Evolutionary conservation across 148 eudicot species (phyloP), one percentile per base, ranked within the genome.

Genomic region (Silene uniflora): DNA sequence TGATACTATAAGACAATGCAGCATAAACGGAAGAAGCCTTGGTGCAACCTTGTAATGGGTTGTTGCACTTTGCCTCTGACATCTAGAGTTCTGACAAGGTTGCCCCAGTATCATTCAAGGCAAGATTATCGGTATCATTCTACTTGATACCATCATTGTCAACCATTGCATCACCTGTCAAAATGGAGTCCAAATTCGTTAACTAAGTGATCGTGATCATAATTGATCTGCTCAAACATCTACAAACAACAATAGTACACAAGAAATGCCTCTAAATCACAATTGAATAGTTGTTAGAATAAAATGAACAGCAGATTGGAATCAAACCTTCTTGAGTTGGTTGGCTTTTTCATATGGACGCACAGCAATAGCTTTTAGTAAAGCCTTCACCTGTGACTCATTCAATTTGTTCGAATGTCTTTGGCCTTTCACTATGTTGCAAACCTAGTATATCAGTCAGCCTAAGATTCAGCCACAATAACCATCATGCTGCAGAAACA

Each of bases 171-270:
- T n/a, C n/a, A n/a, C n/a, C n/a, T n/a, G n/a, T n/a, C n/a, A n/a
- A n/a, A n/a, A n/a, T 73, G 75, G 69, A 91, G 75, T 10, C 93
- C 93, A 81, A 91, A 89, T 68, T 90, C 89, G 46, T 72, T 74
- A 0, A 84, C 85, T 56, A 86, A 71, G 11, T 32, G 55, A 71
- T 87, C 82, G 32, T 32, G 46, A 52, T 69, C 81, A 79, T 85
- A 91, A 42, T 80, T 76, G 67, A 84, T 87, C 10, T 46, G 44
- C 3, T 42, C 59, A 32, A 86, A 79, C 80, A 86, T 86, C 93
- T 91, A 71, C 47, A 88, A 27, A 18, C 16, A 69, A 10, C 74
- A 44, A 32, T 19, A 73, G 29, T 7, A 44, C 60, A 62, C 54
- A 19, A 61, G 59, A 17, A 42, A 16, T 32, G 21, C 32, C 39